Base-by-base conservation (phyloP, 31 red algal species). In the Pterothamnion heteromorphum region DNA sequence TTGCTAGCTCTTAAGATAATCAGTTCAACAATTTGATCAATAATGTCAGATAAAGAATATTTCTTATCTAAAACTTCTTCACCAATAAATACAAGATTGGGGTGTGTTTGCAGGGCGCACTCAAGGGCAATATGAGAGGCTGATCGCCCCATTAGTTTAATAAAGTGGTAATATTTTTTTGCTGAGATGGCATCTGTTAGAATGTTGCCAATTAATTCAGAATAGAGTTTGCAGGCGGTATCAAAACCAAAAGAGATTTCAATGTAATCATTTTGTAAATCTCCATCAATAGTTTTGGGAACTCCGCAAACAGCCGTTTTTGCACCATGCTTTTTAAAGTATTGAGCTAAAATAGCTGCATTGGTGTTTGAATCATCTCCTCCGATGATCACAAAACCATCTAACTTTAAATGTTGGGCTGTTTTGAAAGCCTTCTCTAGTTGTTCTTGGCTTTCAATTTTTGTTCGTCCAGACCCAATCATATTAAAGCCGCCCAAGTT, bases 401-500 rank as follows among this genome's bases (percentile, higher is more conserved):
- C 97, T 37, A 99, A 92, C n/a, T 96, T 82, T 44, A 97, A 81
- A 4, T 93, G 58, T 31, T 95, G 22, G 28, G 90, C 94, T 4
- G 96, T 96, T 5, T 93, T 72, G 43, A 93, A 90, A 4, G 95
- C 97, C 26, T 89, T 93, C 31, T 43, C 84, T 74, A 99, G 95
- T 93, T 99, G 97, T 28, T 96, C 97, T 2, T 76, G 86, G 33
- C 93, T 96, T 39, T 97, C 96, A 99, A 99, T 99, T 92, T 99
- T 99, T 28, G 97, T 99, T 20, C 97, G 87, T 44, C 96, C 97
- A 4, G 96, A 97, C 1, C 97, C 97, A 87, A 99, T 94, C 91
- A 99, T 92, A 74, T 99, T 96, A 85, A 99, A 99, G 30, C 97
- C 97, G 20, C 97, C 97, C 74, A 97, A 96, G 84, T 99, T 99